These are phyloP conservation scores for Citrus sp. DNA, from an alignment of 345 rosid genomes.

Conservation along the genomic window DNA sequence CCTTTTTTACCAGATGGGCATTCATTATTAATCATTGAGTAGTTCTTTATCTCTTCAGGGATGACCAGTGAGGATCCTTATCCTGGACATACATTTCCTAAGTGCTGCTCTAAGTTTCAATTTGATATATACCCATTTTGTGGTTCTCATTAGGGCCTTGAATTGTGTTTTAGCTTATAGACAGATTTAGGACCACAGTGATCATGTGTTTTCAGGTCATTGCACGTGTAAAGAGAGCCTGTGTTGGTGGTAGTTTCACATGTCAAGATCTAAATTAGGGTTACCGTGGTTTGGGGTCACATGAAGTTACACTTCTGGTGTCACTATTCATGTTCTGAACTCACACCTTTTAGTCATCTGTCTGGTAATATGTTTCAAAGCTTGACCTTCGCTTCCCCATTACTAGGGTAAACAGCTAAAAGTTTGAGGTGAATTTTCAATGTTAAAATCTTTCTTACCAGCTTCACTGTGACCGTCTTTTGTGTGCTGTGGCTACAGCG, in stretches of 20 bases:
- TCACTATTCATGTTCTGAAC: neutral
- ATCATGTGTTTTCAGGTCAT: neutral
- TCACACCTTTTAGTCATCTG: neutral
- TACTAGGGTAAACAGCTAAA: neutral
- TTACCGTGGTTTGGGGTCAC: neutral
- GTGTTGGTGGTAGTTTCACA: neutral
- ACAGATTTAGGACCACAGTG: slow-evolving; percentile 1
- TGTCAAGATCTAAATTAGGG: neutral
- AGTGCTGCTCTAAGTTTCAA: neutral
- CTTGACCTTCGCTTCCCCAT: neutral
- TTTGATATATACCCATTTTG: neutral
- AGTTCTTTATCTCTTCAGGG: neutral
- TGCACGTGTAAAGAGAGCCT: slow-evolving; percentile 2
- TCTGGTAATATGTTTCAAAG: neutral
- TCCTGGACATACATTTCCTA: neutral
- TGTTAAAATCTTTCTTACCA: neutral
- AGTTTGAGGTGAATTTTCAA: neutral
- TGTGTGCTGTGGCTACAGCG: neutral
- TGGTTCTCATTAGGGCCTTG: neutral
- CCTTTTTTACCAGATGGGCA: neutral
- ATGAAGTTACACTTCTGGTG: neutral
- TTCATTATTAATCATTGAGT: neutral
- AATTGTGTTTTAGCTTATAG: neutral
- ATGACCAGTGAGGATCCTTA: neutral
- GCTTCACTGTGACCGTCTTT: neutral